phyloP scores from a whole-genome alignment of 805 yeast species.

The Cyberlindnera maclurae region DNA sequence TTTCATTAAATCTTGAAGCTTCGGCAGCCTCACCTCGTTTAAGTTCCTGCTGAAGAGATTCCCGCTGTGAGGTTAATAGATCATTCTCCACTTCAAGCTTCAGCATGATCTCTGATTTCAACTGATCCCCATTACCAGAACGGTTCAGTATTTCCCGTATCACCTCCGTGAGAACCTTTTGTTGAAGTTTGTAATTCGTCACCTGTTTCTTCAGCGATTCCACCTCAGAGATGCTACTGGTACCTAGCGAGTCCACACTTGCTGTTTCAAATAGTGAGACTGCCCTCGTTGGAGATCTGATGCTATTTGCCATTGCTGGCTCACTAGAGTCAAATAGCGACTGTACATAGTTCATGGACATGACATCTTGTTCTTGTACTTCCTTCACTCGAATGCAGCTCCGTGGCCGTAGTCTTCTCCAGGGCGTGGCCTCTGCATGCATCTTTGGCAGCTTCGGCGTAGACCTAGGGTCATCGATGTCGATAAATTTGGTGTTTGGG shows the following conservation, averaged over 20 bases:
- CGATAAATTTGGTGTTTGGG: conserved; percentile 13
- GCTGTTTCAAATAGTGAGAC: conserved; percentile 17
- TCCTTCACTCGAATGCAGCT: conserved; percentile 13
- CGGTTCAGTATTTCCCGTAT: conserved; percentile 16
- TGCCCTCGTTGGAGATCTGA: conserved; percentile 13
- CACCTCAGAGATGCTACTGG: conserved; percentile 21
- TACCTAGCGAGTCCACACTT: conserved; percentile 10
- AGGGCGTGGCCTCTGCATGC: conserved; percentile 30
- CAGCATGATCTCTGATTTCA: conserved; percentile 18
- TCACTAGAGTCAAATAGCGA: conserved; percentile 16
- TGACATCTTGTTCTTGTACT: conserved; percentile 3
- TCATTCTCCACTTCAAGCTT: conserved; percentile 19
- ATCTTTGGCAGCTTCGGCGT: conserved; percentile 27
- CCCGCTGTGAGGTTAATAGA: conserved; percentile 11
- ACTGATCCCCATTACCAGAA: conserved; percentile 16
- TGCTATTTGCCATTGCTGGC: neutral
- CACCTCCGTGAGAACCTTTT: conserved; percentile 27
- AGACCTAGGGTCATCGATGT: conserved; percentile 22
- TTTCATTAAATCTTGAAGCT: conserved; percentile 11
- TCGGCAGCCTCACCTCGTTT: conserved; percentile 5
- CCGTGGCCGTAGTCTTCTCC: conserved; percentile 25
- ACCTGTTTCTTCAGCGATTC: conserved; percentile 34
- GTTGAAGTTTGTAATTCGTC: conserved; percentile 33
- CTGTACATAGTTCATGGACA: conserved; percentile 17
- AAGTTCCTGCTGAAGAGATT: conserved; percentile 13